Conservation (phyloP, 2,329 filamentous ascomycete species). For the Neofusicoccum sp. region DNA sequence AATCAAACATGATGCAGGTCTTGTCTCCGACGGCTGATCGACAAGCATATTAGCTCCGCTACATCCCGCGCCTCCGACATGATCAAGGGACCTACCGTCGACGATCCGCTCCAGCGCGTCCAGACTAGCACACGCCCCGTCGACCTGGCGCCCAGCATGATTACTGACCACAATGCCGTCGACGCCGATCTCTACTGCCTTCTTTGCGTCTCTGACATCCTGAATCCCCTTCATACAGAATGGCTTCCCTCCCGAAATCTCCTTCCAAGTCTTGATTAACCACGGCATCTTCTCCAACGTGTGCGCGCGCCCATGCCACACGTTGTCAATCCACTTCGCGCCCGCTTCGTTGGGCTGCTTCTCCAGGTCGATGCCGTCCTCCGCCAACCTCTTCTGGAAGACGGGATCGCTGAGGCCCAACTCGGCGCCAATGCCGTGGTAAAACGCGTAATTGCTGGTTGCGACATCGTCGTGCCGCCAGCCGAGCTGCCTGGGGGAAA, state of each 20-base stretch:
- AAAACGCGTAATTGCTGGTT: slow-evolving; percentile 62
- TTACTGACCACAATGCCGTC: slow-evolving; percentile 70
- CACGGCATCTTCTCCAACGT: slow-evolving; percentile 67
- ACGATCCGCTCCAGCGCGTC: slow-evolving; percentile 61
- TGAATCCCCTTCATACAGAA: slow-evolving; percentile 71
- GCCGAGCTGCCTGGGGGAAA: slow-evolving; percentile 45
- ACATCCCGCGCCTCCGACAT: not conserved
- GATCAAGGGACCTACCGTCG: slow-evolving; percentile 36
- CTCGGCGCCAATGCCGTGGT: slow-evolving; percentile 59
- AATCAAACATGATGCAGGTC: slow-evolving; percentile 60
- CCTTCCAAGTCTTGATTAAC: slow-evolving; percentile 59
- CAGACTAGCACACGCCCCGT: slow-evolving; percentile 58
- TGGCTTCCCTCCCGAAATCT: slow-evolving; percentile 54
- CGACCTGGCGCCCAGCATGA: slow-evolving; percentile 67
- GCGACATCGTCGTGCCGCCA: slow-evolving; percentile 60
- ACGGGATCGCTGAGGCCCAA: slow-evolving; percentile 60
- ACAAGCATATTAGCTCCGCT: slow-evolving; percentile 8
- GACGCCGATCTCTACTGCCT: slow-evolving; percentile 58
- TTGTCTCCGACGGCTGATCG: slow-evolving; percentile 47
- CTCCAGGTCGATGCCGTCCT: slow-evolving; percentile 53
- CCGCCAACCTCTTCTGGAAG: slow-evolving; percentile 54
- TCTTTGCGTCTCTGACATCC: slow-evolving; percentile 61
- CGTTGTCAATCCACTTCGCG: slow-evolving; percentile 62
- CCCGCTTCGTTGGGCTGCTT: slow-evolving; percentile 55
- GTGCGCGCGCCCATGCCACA: slow-evolving; percentile 63